phyloP scores from a whole-genome alignment of 768 basidiomycete genomes.

The Flagelloscypha sp. region DNA sequence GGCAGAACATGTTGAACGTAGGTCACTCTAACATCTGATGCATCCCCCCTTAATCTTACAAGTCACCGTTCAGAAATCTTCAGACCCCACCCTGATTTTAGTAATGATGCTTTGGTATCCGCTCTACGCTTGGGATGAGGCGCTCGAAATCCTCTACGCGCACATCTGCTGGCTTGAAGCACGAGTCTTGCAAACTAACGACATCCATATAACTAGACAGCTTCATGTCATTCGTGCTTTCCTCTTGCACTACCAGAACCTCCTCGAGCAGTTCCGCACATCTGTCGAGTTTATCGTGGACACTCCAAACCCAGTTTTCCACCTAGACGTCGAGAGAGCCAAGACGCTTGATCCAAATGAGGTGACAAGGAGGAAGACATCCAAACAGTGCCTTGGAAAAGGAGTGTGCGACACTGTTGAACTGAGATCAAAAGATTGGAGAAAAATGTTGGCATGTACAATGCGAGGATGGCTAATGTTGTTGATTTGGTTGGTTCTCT shows the following conservation, averaged over 20 bases:
- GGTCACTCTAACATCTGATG: no score
- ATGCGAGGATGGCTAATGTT: slow-evolving; percentile 39
- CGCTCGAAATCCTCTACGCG: slow-evolving; percentile 41
- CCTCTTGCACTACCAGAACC: slow-evolving; percentile 44
- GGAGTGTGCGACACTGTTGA: slow-evolving; percentile 39
- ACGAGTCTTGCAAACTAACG: slow-evolving; percentile 29
- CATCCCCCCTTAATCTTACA: no score
- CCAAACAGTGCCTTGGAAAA: slow-evolving; percentile 22
- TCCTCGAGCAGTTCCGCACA: slow-evolving; percentile 47
- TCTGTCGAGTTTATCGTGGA: slow-evolving; percentile 40
- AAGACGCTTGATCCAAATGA: slow-evolving; percentile 8
- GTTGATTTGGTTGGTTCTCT: slow-evolving; percentile 34
- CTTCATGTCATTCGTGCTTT: slow-evolving; percentile 52
- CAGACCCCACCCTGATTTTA: slow-evolving; percentile 49
- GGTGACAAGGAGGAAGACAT: slow-evolving; percentile 5
- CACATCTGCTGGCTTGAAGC: slow-evolving; percentile 49
- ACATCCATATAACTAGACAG: slow-evolving; percentile 39
- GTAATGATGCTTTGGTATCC: slow-evolving; percentile 50
- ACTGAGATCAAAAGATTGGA: slow-evolving; percentile 45
- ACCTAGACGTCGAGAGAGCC: slow-evolving; percentile 9
- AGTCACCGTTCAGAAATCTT: slow-evolving; percentile 13
- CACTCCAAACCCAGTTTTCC: slow-evolving; percentile 36
- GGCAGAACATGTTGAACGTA: slow-evolving; percentile 38
- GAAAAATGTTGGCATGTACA: slow-evolving; percentile 30
- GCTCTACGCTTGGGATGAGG: slow-evolving; percentile 54